Base-by-base conservation (phyloP, 345 rosid species). In the Geranium rotundifolium region DNA sequence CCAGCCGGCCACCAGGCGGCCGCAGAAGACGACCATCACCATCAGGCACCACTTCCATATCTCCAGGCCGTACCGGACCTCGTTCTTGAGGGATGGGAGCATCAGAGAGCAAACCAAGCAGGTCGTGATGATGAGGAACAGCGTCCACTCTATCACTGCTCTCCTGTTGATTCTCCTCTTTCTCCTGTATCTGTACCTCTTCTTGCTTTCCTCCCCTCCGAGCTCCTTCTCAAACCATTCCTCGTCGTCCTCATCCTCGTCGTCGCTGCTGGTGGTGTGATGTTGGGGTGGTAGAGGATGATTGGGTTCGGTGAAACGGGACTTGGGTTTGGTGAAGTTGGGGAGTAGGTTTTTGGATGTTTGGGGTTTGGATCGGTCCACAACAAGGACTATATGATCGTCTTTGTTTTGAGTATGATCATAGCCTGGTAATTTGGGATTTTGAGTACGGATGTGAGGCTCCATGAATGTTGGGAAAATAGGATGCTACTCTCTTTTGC, bases 1-100 rank as follows among this genome's bases (percentile, higher is more conserved):
- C 82, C 82, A 79, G 0, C 57, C 73, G 4, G 82, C 69, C 9
- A 74, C 79, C 1, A 78, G 68, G 41, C 77, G 77, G 23, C 79
- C 79, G 9, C 73, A 75, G 73, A 79, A 79, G 3, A 63, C 19
- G 5, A 79, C 79, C 66, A 79, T 12, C 29, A 80, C 63, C 71
- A 82, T 64, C 17, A 82, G 19, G 57, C 81, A 82, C 84, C 87
- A 82, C 76, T 78, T 80, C 84, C 87, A 82, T 31, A 76, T 27
- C 70, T 69, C 69, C 30, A 80, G 54, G 4, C 81, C 78, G 55
- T 74, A 75, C 3, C 14, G 9, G 4, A 60, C 4, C 4, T 31
- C 23, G 41, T 62, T 63, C 57, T 58, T 30, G 7, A 76, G 54
- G n/a, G 71, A 54, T 3, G 58, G 31, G 4, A 82, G 13, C 13